phyloP scores from a whole-genome alignment of 805 yeast genomes.

The Kodamaea sagamina region DNA sequence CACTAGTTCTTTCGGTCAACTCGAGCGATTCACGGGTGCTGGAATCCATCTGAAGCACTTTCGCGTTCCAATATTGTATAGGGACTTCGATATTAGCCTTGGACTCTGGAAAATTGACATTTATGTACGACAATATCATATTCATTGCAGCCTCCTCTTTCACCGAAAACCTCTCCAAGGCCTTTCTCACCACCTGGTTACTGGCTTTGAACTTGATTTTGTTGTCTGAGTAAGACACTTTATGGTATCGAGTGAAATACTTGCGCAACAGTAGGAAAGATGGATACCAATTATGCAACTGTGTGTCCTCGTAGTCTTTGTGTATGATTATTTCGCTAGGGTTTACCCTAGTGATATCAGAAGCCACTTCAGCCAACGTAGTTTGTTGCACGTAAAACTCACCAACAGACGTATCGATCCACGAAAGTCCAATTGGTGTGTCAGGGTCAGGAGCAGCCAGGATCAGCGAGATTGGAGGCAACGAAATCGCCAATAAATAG shows the following conservation, averaged over 20 bases:
- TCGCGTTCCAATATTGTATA: slow-evolving; percentile 49
- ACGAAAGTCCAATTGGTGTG: slow-evolving; percentile 66
- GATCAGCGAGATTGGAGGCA: slow-evolving; percentile 45
- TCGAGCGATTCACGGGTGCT: slow-evolving; percentile 78
- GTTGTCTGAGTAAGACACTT: slow-evolving; percentile 31
- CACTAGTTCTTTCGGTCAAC: slow-evolving; percentile 53
- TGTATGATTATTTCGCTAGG: slow-evolving; percentile 79
- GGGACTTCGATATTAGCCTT: slow-evolving; percentile 70
- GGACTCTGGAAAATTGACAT: slow-evolving; percentile 70
- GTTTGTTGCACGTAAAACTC: slow-evolving; percentile 70
- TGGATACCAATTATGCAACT: slow-evolving; percentile 51
- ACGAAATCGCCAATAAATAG: slow-evolving; percentile 63
- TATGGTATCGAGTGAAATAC: slow-evolving; percentile 59
- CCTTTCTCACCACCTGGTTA: slow-evolving; percentile 38
- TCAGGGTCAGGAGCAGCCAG: slow-evolving; percentile 34
- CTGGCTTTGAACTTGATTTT: slow-evolving; percentile 35
- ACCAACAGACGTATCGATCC: slow-evolving; percentile 91
- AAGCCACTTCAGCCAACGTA: slow-evolving; percentile 56
- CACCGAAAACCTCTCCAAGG: slow-evolving; percentile 33
- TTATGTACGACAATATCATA: slow-evolving; percentile 62
- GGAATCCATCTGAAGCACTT: slow-evolving; percentile 75
- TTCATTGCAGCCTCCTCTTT: slow-evolving; percentile 64
- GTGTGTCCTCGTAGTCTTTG: slow-evolving; percentile 41
- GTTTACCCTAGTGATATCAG: slow-evolving; percentile 73
- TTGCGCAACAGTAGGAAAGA: slow-evolving; percentile 48